A percentile compares a stretch with the other conserved stretches of the same genome.
Conservation (phyloP, 352 stramenopile species). For the Phytophthora macrochlamydospora region DNA sequence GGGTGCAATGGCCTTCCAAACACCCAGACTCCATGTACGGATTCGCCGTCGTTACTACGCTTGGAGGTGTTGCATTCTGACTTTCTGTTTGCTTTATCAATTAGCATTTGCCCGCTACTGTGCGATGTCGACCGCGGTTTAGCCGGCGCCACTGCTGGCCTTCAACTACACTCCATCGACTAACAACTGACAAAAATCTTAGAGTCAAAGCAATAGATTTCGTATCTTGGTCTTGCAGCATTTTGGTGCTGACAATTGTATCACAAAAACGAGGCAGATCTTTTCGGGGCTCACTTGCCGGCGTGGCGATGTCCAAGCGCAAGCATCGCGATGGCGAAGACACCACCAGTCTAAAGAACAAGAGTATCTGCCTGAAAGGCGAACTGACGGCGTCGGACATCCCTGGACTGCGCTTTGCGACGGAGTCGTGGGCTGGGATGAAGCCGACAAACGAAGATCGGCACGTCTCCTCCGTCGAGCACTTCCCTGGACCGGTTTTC, state of each 20-base stretch:
- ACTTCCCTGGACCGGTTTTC: constrained; percentile 59
- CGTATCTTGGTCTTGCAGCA: too few species aligned
- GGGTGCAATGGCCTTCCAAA: constrained; percentile 63
- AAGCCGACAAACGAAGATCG: constrained; percentile 73
- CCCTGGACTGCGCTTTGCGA: constrained; percentile 47
- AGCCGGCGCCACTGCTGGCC: constrained; percentile 11
- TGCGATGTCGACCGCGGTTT: constrained; percentile 53
- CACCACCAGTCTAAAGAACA: background rate
- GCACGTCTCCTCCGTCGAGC: constrained; percentile 24
- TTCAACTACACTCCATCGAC: constrained; percentile 33
- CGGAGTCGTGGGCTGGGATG: constrained; percentile 56
- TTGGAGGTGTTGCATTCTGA: constrained; percentile 5
- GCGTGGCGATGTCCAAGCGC: constrained; percentile 30
- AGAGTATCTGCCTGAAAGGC: constrained; percentile 1
- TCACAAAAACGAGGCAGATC: background rate
- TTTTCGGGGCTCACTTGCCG: background rate
- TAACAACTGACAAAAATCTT: constrained; percentile 2
- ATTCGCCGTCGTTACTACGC: background rate
- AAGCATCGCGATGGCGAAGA: constrained; percentile 29
- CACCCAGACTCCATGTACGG: constrained; percentile 56
- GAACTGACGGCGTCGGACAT: constrained; percentile 22
- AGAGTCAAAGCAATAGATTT: too few species aligned
- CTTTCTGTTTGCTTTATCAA: background rate
- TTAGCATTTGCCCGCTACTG: constrained; percentile 73
- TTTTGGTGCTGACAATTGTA: too few species aligned